Conservation (phyloP, 805 yeast genomes). For the Saccharomycopsis sp. region DNA sequence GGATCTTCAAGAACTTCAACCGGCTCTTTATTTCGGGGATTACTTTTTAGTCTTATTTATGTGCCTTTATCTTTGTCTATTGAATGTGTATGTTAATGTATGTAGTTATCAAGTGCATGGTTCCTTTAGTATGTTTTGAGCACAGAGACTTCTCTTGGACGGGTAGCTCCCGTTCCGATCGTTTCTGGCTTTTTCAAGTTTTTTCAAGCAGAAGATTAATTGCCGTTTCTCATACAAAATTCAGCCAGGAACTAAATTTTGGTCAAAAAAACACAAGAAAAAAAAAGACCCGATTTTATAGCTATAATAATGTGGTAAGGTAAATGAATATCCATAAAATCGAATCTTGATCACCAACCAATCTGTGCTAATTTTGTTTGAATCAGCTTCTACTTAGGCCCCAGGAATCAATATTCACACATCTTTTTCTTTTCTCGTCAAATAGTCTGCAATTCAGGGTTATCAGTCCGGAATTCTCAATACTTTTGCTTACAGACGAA, state of each 20-base stretch:
- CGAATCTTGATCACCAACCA: background rate
- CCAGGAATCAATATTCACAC: background rate
- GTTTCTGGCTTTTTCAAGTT: background rate
- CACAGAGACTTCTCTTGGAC: background rate
- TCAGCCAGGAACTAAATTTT: too few species aligned
- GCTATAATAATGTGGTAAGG: too few species aligned
- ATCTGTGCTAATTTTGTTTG: background rate
- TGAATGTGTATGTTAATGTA: background rate
- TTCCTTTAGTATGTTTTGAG: too few species aligned
- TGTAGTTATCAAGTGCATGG: too few species aligned
- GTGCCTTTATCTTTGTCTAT: too few species aligned
- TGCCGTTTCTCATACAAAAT: background rate
- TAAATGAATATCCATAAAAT: background rate
- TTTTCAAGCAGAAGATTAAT: background rate
- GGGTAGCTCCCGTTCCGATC: background rate
- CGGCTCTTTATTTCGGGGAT: slow-evolving; percentile 16
- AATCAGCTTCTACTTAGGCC: background rate
- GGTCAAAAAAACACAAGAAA: background rate
- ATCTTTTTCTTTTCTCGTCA: background rate
- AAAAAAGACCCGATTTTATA: background rate
- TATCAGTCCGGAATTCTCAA: background rate
- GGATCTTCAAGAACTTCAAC: slow-evolving; percentile 21
- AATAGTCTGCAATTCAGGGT: background rate
- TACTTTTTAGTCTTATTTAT: background rate
- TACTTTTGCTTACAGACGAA: background rate